phyloP scores from a whole-genome alignment of 306 rosid species.

The Lablab purpureus region DNA sequence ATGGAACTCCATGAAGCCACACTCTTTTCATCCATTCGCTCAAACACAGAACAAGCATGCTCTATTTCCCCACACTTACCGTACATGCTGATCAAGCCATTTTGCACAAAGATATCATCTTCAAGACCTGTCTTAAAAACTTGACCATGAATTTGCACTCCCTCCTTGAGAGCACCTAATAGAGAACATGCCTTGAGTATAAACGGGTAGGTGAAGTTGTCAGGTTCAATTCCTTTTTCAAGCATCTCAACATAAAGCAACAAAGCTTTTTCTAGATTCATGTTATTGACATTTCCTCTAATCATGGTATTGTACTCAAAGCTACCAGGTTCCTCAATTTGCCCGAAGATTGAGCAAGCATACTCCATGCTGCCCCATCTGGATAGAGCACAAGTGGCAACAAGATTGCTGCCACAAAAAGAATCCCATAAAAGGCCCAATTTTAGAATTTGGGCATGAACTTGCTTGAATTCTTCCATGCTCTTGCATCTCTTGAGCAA shows the following conservation, averaged over 20 bases:
- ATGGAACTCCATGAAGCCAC: conserved; percentile 91
- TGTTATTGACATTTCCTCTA: conserved; percentile 64
- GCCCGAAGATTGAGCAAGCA: conserved; percentile 82
- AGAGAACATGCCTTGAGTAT: conserved; percentile 79
- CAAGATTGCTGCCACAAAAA: conserved; percentile 71
- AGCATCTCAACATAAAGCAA: conserved; percentile 66
- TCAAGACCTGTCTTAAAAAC: conserved; percentile 66
- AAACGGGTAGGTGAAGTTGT: conserved; percentile 76
- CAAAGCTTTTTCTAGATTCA: conserved; percentile 62
- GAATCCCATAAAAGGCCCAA: conserved; percentile 68
- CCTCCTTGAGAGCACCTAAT: conserved; percentile 59
- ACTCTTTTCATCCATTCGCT: conserved; percentile 60
- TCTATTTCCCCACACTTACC: conserved; percentile 63
- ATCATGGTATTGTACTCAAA: conserved; percentile 80
- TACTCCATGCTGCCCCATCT: conserved; percentile 92
- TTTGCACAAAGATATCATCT: conserved; percentile 74
- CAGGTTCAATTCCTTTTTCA: conserved; percentile 67
- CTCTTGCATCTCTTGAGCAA: conserved; percentile 71
- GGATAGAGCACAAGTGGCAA: conserved; percentile 76
- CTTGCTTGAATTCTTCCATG: conserved; percentile 74
- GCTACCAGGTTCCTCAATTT: conserved; percentile 69
- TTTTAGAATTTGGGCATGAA: conserved; percentile 73
- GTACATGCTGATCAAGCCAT: conserved; percentile 86
- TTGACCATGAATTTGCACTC: conserved; percentile 75
- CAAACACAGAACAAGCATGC: conserved; percentile 60